phyloP scores from a whole-genome alignment of 441 rosid genomes.

The Eruca vesicaria region DNA sequence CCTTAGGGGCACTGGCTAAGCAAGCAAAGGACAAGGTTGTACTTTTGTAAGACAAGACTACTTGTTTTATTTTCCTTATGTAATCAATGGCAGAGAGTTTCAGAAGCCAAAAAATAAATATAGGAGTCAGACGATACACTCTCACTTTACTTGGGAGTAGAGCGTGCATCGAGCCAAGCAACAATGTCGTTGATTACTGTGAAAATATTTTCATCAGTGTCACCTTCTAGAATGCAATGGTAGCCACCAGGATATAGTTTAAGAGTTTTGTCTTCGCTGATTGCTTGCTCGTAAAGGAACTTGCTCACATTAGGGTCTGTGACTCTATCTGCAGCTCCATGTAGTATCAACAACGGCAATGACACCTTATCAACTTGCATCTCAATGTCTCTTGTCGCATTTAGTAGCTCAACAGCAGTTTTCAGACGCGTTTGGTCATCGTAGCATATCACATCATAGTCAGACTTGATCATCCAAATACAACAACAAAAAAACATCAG shows the following conservation, averaged over 20 bases:
- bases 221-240: conserved; percentile 95
- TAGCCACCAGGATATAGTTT: conserved; percentile 82
- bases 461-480: conserved; percentile 49
- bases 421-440: conserved; percentile 51
- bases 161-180: conserved; percentile 70
- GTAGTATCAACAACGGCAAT: conserved; percentile 81
- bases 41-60: no score
- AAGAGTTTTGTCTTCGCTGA: conserved; percentile 79
- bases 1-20: not conserved
- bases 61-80: not conserved
- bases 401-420: conserved; percentile 81
- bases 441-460: conserved; percentile 78
- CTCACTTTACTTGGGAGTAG: conserved; percentile 27
- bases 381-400: conserved; percentile 75
- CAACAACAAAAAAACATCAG: conserved; percentile 12
- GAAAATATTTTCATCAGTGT: conserved; percentile 69
- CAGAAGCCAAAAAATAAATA: not conserved
- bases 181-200: conserved; percentile 59
- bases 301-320: conserved; percentile 83
- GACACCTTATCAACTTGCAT: conserved; percentile 71
- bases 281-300: conserved; percentile 73
- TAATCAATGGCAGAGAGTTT: not conserved
- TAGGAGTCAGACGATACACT: not conserved
- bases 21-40: not conserved
- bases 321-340: conserved; percentile 86